These are phyloP conservation scores for Debaryomycetaceae sp. DNA, from an alignment of 1,139 yeast species.

Conservation along the genomic window DNA sequence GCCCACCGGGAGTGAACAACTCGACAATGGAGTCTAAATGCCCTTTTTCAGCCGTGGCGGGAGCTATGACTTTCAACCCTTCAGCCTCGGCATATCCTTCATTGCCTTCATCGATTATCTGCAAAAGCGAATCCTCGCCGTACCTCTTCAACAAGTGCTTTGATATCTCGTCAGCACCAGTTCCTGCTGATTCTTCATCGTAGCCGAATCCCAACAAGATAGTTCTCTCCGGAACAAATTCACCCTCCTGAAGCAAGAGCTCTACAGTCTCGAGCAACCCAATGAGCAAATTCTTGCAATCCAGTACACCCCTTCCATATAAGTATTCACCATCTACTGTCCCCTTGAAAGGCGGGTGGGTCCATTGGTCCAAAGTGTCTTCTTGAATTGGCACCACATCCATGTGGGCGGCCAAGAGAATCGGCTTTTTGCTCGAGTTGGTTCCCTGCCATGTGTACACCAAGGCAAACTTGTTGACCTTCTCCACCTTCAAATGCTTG, in stretches of 20 bases:
- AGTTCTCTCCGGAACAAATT: conserved; percentile 39
- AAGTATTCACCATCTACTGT: conserved; percentile 35
- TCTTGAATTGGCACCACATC: conserved; percentile 50
- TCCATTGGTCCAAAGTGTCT: conserved; percentile 40
- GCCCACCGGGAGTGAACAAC: conserved; percentile 46
- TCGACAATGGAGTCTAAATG: conserved; percentile 35
- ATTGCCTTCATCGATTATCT: conserved; percentile 47
- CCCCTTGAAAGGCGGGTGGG: conserved; percentile 42
- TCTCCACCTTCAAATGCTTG: conserved; percentile 26
- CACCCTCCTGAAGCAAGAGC: conserved; percentile 29
- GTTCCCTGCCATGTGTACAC: conserved; percentile 38
- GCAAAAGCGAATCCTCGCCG: conserved; percentile 39
- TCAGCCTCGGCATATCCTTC: conserved; percentile 29
- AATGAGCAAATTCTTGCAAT: conserved; percentile 43
- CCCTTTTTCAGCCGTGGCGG: conserved; percentile 53
- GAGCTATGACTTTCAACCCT: conserved; percentile 50
- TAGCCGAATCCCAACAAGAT: conserved; percentile 45
- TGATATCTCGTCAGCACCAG: conserved; percentile 31
- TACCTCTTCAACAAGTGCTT: conserved; percentile 26
- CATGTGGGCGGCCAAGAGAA: conserved; percentile 45
- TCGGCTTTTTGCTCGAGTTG: conserved; percentile 27
- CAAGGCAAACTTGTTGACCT: conserved; percentile 29
- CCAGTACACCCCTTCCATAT: conserved; percentile 47
- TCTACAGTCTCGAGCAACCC: conserved; percentile 43
- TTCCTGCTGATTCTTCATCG: conserved; percentile 46